phyloP scores from a whole-genome alignment of 2,329 filamentous ascomycete genomes.

The Exophiala dermatitidis region DNA sequence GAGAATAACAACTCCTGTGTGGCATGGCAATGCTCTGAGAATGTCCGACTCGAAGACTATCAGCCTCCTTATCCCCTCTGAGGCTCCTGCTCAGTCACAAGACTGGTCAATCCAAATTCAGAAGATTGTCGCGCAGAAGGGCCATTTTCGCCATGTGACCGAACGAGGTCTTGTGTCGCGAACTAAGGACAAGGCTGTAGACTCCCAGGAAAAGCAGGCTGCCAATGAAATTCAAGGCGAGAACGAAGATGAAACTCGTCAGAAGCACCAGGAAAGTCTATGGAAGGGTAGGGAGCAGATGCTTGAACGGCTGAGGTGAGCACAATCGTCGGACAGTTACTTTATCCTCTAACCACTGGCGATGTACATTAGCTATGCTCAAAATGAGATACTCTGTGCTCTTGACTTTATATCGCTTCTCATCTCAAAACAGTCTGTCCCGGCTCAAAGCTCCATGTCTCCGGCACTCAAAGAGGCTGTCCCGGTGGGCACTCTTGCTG shows the following conservation, averaged over 20 bases:
- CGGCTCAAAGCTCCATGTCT: slow-evolving; percentile 64
- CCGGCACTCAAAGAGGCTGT: slow-evolving; percentile 61
- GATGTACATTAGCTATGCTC: slow-evolving; percentile 33
- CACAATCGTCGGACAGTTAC: slow-evolving; percentile 10
- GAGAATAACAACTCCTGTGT: neutral
- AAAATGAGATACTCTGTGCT: slow-evolving; percentile 52
- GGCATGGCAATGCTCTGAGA: neutral
- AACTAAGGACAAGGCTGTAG: slow-evolving; percentile 43
- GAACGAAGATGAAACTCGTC: slow-evolving; percentile 30
- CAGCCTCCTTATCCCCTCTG: slow-evolving; percentile 17
- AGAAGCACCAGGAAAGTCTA: slow-evolving; percentile 37
- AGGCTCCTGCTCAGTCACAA: slow-evolving; percentile 2
- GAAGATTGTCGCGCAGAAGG: slow-evolving; percentile 70
- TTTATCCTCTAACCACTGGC: neutral
- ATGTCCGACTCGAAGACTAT: slow-evolving; percentile 18
- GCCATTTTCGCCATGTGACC: slow-evolving; percentile 72
- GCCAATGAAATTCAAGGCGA: slow-evolving; percentile 36
- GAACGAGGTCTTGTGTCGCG: slow-evolving; percentile 66
- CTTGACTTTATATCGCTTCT: slow-evolving; percentile 79
- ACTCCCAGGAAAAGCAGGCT: slow-evolving; percentile 42
- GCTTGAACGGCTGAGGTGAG: slow-evolving; percentile 38
- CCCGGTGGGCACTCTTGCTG: slow-evolving; percentile 66
- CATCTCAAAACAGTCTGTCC: slow-evolving; percentile 70
- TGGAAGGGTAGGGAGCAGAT: slow-evolving; percentile 42
- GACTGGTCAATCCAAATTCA: slow-evolving; percentile 19